Percentiles rank a stretch among this genome's conserved stretches.
These are phyloP conservation scores for Eucalyptus curtisii DNA, from an alignment of 345 rosid genomes.

Conservation along the genomic window DNA sequence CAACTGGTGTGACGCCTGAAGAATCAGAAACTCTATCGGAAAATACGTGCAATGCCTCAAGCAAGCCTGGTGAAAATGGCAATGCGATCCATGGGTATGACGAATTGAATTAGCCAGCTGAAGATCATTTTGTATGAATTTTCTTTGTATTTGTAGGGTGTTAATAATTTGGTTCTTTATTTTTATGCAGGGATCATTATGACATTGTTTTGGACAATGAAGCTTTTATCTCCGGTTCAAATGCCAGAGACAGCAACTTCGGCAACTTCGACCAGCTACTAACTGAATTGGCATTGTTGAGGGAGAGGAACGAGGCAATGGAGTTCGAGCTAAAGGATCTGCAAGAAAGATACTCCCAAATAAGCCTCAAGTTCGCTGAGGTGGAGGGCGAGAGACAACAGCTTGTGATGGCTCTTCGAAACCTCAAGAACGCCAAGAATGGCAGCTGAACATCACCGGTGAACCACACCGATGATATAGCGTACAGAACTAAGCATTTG, in stretches of 20 bases:
- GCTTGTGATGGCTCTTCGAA: slow-evolving; percentile 25
- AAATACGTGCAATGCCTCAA: neutral
- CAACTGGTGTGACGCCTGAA: neutral
- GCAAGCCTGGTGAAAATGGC: neutral
- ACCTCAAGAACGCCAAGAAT: slow-evolving; percentile 12
- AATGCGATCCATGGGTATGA: neutral
- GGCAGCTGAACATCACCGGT: neutral
- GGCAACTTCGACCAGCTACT: neutral
- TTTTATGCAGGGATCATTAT: neutral
- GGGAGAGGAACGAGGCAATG: slow-evolving; percentile 19
- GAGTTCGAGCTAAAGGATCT: slow-evolving; percentile 31
- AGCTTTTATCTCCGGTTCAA: neutral
- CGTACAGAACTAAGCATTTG: neutral
- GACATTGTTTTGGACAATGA: neutral
- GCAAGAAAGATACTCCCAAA: slow-evolving; percentile 31
- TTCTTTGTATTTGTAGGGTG: neutral
- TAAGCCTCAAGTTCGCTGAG: slow-evolving; percentile 37
- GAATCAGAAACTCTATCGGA: neutral
- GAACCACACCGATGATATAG: neutral
- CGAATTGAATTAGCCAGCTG: neutral
- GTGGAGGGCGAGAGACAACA: slow-evolving; percentile 40
- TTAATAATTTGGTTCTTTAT: neutral
- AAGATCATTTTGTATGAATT: neutral
- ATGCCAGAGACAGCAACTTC: neutral
- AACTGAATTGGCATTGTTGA: neutral